Percentiles rank a stretch among this genome's conserved stretches.
Conservation (phyloP, 768 basidiomycete species). For the Candolleomyces aberdarensis region DNA sequence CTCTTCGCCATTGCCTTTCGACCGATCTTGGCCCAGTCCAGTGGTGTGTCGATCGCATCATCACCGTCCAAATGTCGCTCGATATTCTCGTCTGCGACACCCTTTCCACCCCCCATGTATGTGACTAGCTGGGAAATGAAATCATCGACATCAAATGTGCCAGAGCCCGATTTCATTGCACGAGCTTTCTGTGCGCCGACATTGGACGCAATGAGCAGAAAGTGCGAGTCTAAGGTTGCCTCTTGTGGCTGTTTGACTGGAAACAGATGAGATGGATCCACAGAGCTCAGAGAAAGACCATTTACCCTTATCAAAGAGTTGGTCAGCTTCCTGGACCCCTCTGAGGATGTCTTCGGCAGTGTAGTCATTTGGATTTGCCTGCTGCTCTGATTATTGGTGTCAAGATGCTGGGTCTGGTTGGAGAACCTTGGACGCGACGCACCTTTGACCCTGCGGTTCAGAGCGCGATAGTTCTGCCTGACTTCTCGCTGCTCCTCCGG, state of each 20-base stretch:
- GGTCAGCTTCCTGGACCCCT: slow-evolving; percentile 56
- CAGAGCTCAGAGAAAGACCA: not conserved
- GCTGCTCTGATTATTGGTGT: slow-evolving; percentile 31
- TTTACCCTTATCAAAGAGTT: slow-evolving; percentile 61
- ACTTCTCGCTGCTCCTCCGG: slow-evolving; percentile 74
- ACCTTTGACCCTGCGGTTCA: slow-evolving; percentile 68
- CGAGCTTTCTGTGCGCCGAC: slow-evolving; percentile 87
- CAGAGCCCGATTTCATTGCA: slow-evolving; percentile 82
- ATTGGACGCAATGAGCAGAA: slow-evolving; percentile 74
- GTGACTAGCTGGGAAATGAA: slow-evolving; percentile 73
- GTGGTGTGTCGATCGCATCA: slow-evolving; percentile 39
- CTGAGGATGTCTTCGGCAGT: slow-evolving; percentile 53
- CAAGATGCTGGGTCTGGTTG: not conserved
- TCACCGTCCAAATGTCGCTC: slow-evolving; percentile 54
- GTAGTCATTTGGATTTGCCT: slow-evolving; percentile 53
- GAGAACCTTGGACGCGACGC: slow-evolving; percentile 12
- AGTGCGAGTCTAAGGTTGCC: slow-evolving; percentile 84
- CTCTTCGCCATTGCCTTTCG: slow-evolving; percentile 80
- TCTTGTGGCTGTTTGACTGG: slow-evolving; percentile 80
- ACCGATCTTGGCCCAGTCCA: slow-evolving; percentile 88
- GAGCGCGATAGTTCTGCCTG: slow-evolving; percentile 67
- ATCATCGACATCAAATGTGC: slow-evolving; percentile 90
- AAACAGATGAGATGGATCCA: not conserved
- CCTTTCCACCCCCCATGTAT: slow-evolving; percentile 70
- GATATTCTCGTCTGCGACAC: slow-evolving; percentile 35